Base-by-base conservation (phyloP, 164 flowering plant genomes). In the Vitis riparia region DNA sequence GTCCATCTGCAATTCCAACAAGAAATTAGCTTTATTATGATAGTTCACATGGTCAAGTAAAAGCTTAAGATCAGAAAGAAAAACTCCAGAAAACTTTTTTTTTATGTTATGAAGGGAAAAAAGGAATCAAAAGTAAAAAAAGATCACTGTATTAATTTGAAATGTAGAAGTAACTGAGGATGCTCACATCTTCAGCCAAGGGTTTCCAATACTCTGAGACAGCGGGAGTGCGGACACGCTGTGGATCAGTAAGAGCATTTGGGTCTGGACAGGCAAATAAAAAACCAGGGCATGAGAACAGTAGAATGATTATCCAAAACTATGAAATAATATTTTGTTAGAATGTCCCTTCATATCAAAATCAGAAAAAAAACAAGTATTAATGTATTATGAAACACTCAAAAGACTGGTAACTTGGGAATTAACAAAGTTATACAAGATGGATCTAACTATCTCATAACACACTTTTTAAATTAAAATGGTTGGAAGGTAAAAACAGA, bases 171-270 rank as follows among this genome's bases (percentile, higher is more conserved):
- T 17, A 47, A 44, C 30, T 48, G 30, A 23, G 55, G 53, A 65
- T 65, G 57, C 94, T 86, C 78, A 95, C 99, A 87, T 95, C 98
- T 59, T 95, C 99, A 56, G 98, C 99, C 78, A 95, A 82, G 16
- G 94, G 89, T 80, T 89, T 93, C 99, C 99, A 95, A 79, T 95
- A 89, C 32, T 93, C 97, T 30, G 80, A 80, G 71, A 93, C 75
- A 60, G 90, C 68, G 75, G 99, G 98, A 75, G 89, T 93, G 29
- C 88, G 78, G 29, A 93, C 89, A 71, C 99, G 97, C 72, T 88
- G 86, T 76, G 99, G 77, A 81, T 95, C 95, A 68, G 92, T 91
- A 75, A 95, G 74, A 73, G 98, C 98, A 89, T 90, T n/a, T n/a
- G n/a, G n/a, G n/a, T 88, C 98, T 95, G 86, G 14, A 75, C 65